Base-by-base conservation (phyloP, 495 filamentous ascomycete genomes). In the Trichoderma virens region DNA sequence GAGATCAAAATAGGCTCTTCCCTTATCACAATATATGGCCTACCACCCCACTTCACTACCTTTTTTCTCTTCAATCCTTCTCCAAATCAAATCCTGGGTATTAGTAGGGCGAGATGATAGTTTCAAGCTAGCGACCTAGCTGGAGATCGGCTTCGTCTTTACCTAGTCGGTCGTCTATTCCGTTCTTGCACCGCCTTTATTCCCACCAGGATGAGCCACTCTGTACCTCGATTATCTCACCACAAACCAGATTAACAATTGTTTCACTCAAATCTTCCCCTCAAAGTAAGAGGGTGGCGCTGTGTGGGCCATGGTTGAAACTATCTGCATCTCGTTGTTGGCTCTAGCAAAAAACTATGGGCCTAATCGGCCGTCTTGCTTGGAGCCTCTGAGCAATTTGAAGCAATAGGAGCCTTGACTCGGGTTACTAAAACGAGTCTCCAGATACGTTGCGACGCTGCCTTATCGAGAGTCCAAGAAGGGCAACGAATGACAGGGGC, bases 401-500 rank as follows among this genome's bases (percentile, higher is more conserved):
- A 11, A 56, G 51, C 51, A 30, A 30, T 56, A 23, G 51, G 51
- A n/a, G 13, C 34, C 51, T 56, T 13, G 25, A 16, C 23, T 30
- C 13, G 20, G 23, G 43, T 7, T 7, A 47, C 43, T 47, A 20
- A 18, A 45, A 13, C 9, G 25, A 28, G 51, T 30, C 51, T 30
- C 51, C 51, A 56, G 25, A 28, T 30, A 8, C 9, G 16, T 9
- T 56, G 51, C 51, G 51, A 56, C 51, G 51, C 51, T 56, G 25
- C 25, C 51, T 56, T 56, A 56, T 56, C 51, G 16, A 9, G n/a
- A 20, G 41, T 25, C 51, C 51, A 11, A 56, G 27, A 27, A 56
- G 30, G 51, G 51, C 51, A 56, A 30, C 9, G 51, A 56, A 56
- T 31, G 51, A 28, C 51, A 56, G 51, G 51, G 51, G 51, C 43